phyloP scores from a whole-genome alignment of 2,329 filamentous ascomycete species.

The Stemphylium vesicarium region DNA sequence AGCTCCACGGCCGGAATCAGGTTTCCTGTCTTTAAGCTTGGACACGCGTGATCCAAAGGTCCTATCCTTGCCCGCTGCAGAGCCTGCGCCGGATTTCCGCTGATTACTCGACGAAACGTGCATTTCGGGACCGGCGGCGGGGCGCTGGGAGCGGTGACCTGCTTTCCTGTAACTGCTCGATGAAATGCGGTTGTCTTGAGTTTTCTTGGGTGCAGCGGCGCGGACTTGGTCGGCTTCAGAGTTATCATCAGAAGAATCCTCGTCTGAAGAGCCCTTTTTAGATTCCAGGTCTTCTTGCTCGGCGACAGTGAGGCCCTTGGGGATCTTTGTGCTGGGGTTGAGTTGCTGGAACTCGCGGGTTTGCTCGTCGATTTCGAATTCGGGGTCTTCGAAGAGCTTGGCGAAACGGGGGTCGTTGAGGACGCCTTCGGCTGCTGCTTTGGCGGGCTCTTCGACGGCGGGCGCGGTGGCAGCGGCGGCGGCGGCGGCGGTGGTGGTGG shows the following conservation, averaged over 20 bases:
- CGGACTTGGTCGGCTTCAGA: constrained; percentile 2
- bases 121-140: constrained; percentile 53
- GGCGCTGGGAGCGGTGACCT: constrained; percentile 53
- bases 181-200: constrained; percentile 59
- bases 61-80: constrained; percentile 54
- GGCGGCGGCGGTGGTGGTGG: constrained; percentile 23
- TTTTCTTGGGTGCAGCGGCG: constrained; percentile 27
- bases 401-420: constrained; percentile 87
- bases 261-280: constrained; percentile 45
- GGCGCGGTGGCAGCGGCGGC: constrained; percentile 24
- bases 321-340: constrained; percentile 79
- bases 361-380: constrained; percentile 89
- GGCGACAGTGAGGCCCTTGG: constrained; percentile 62
- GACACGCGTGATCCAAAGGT: constrained; percentile 65
- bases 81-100: constrained; percentile 37
- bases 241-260: constrained; percentile 42
- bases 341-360: constrained; percentile 85
- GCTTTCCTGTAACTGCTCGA: constrained; percentile 69
- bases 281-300: constrained; percentile 64
- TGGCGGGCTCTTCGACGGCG: constrained; percentile 52
- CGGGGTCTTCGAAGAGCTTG: constrained; percentile 88
- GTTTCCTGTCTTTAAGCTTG: constrained; percentile 42
- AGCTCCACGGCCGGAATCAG: constrained; percentile 9
- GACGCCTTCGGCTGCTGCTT: constrained; percentile 58
- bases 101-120: constrained; percentile 52